Conservation (phyloP, 2,329 filamentous ascomycete species). For the Zymoseptoria ardabiliae region DNA sequence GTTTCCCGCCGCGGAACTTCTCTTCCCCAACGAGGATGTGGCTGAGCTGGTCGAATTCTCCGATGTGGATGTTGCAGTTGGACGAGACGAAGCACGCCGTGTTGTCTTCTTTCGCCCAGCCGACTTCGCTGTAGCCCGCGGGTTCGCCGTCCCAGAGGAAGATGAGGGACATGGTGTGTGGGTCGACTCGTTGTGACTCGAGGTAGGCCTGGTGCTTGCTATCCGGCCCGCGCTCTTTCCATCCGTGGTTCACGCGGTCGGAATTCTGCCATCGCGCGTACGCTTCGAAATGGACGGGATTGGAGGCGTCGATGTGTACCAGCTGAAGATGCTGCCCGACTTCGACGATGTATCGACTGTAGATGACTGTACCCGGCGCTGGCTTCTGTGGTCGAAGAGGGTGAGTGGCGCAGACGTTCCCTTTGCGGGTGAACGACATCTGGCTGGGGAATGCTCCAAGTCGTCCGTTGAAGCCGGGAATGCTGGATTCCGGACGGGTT, state of each 20-base stretch:
- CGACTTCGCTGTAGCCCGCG: slow-evolving; percentile 1
- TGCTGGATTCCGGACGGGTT: neutral
- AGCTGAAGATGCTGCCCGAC: neutral
- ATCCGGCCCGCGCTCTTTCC: slow-evolving; percentile 5
- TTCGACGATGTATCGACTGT: slow-evolving; percentile 61
- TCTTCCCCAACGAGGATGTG: slow-evolving; percentile 6
- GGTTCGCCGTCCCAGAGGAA: slow-evolving; percentile 6
- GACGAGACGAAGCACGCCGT: neutral
- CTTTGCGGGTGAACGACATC: neutral
- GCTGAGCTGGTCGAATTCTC: slow-evolving; percentile 4
- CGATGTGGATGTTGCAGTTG: slow-evolving; percentile 3
- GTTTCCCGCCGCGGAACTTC: slow-evolving; percentile 4
- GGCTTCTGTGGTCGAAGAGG: slow-evolving; percentile 67
- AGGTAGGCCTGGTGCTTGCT: slow-evolving; percentile 3
- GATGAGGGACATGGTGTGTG: slow-evolving; percentile 5
- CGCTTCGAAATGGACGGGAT: slow-evolving; percentile 1
- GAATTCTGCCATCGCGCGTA: slow-evolving; percentile 5
- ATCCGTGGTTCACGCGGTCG: slow-evolving; percentile 5
- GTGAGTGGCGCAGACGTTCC: slow-evolving; percentile 36
- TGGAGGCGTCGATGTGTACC: neutral
- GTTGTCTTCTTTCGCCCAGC: neutral
- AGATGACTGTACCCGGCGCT: slow-evolving; percentile 60
- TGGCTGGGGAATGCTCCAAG: neutral
- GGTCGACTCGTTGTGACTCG: slow-evolving; percentile 1
- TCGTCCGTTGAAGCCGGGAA: neutral